Conservation (phyloP, 164 flowering plant species). For the Protea cynaroides region DNA sequence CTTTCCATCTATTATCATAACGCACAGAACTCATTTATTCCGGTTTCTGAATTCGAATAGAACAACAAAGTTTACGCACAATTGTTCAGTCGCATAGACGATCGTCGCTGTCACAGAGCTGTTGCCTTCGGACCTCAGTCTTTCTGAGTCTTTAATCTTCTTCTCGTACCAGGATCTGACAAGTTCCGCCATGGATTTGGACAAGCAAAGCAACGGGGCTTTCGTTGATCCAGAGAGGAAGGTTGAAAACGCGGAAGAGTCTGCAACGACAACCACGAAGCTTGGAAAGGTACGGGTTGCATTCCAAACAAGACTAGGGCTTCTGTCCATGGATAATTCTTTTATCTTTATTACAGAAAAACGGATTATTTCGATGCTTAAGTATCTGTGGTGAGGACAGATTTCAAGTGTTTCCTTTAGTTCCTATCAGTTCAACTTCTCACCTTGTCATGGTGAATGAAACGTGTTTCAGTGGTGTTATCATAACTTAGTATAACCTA, state of each 20-base stretch:
- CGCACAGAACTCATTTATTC: background rate
- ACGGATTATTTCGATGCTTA: too few species aligned
- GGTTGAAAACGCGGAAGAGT: constrained; percentile 7
- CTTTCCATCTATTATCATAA: constrained; percentile 1
- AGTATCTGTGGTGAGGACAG: too few species aligned
- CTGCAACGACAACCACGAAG: constrained; percentile 17
- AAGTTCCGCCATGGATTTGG: constrained; percentile 31
- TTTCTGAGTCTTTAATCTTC: background rate
- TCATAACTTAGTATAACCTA: too few species aligned
- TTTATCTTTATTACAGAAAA: too few species aligned
- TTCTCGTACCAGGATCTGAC: constrained; percentile 1
- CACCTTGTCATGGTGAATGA: too few species aligned
- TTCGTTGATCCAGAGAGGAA: constrained; percentile 20
- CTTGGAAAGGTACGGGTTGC: constrained; percentile 29
- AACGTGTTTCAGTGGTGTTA: too few species aligned
- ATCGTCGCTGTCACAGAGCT: background rate
- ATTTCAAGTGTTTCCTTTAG: too few species aligned
- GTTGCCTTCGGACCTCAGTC: background rate
- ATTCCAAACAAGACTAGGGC: background rate
- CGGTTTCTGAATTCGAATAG: background rate
- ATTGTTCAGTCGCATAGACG: background rate
- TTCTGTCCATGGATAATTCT: background rate
- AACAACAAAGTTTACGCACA: too few species aligned
- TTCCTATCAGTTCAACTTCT: too few species aligned
- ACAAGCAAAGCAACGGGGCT: constrained; percentile 17